A percentile compares a stretch with the other conserved stretches of the same genome.
These are phyloP conservation scores for Oryza meyeriana DNA, from an alignment of 176 grass and related monocot genomes.

Conservation along the genomic window DNA sequence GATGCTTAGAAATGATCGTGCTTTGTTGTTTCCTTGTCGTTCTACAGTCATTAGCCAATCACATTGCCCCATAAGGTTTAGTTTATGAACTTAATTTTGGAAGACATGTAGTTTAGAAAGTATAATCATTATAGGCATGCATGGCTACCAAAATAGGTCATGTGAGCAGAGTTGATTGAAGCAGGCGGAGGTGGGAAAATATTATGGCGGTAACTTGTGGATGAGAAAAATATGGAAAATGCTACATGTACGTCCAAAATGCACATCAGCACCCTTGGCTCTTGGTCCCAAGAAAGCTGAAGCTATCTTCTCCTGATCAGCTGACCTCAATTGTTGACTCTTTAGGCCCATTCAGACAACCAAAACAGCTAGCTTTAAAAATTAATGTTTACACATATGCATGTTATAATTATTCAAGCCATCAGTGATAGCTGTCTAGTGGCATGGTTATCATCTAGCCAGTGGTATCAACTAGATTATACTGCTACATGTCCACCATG, in stretches of 20 bases:
- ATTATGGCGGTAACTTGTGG: slow-evolving; percentile 2
- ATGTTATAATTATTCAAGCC: neutral
- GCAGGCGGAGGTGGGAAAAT: neutral
- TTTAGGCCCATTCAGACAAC: neutral
- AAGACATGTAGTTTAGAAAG: neutral
- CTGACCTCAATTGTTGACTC: neutral
- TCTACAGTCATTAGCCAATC: neutral
- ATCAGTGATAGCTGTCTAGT: neutral
- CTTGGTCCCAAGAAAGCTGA: slow-evolving; percentile 7
- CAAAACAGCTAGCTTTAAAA: slow-evolving; percentile 7
- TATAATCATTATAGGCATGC: neutral
- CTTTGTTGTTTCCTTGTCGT: neutral
- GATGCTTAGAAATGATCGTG: neutral
- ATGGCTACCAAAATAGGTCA: neutral
- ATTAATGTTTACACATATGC: slow-evolving; percentile 18
- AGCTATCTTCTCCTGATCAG: neutral
- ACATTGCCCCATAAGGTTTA: neutral
- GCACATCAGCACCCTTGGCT: neutral
- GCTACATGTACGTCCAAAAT: neutral
- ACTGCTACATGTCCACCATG: neutral
- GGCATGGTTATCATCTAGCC: slow-evolving; percentile 10
- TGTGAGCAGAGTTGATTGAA: neutral
- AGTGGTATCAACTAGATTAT: neutral
- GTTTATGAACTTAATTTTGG: neutral
- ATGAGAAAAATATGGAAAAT: neutral